phyloP scores from a whole-genome alignment of 2,329 filamentous ascomycete genomes.

The Aureobasidium leucospermi region DNA sequence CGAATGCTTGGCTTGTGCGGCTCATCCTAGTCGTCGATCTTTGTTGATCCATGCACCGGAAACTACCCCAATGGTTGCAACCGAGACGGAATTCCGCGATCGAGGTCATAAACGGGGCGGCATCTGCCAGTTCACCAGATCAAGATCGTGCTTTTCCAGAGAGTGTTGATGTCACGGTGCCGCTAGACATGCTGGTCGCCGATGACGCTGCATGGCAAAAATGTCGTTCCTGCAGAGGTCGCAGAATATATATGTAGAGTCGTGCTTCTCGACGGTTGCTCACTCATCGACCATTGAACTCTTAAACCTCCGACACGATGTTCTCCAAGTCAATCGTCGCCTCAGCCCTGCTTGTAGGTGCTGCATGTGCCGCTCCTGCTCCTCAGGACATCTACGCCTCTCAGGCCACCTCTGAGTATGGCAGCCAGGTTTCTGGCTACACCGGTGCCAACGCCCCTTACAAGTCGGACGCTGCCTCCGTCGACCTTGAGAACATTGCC shows the following conservation, averaged over 20 bases:
- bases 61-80: constrained; percentile 9
- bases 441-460: constrained; percentile 38
- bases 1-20: background rate
- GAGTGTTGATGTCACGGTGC: constrained; percentile 10
- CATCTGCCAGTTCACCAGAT: constrained; percentile 4
- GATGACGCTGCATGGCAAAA: constrained; percentile 12
- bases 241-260: constrained; percentile 3
- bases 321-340: constrained; percentile 18
- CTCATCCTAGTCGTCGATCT: background rate
- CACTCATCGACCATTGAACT: background rate
- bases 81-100: constrained; percentile 4
- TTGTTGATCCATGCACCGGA: background rate
- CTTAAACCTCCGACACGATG: constrained; percentile 16
- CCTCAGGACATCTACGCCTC: constrained; percentile 22
- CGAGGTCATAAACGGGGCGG: constrained; percentile 1
- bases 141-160: background rate
- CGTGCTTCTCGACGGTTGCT: background rate
- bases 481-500: constrained; percentile 29
- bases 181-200: background rate
- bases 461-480: constrained; percentile 28
- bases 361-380: constrained; percentile 29
- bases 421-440: constrained; percentile 33
- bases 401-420: constrained; percentile 13
- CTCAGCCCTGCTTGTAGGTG: constrained; percentile 18
- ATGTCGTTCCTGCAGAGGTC: background rate